These are phyloP conservation scores for Amauroascus verrucosus DNA, from an alignment of 2,329 filamentous ascomycete genomes.

Conservation along the genomic window DNA sequence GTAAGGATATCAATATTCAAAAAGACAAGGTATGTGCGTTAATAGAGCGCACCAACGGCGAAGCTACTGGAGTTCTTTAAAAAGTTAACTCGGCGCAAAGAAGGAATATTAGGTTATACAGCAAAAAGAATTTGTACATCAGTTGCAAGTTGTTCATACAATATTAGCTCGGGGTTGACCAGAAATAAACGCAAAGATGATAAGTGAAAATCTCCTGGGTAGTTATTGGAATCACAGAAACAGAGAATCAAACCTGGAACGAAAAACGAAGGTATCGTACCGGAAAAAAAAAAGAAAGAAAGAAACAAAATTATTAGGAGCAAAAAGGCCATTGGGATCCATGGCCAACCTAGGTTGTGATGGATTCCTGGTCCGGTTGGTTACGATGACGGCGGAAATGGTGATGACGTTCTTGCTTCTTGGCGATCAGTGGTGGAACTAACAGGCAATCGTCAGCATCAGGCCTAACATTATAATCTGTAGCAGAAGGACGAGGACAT, in stretches of 20 bases:
- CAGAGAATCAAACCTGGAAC: no score
- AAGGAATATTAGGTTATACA: neutral
- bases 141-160: neutral
- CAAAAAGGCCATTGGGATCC: neutral
- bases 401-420: neutral
- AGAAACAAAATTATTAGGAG: no score
- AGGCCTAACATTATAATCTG: neutral
- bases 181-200: neutral
- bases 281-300: neutral
- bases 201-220: neutral
- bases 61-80: no score
- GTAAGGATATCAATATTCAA: neutral
- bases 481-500: neutral
- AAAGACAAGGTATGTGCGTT: no score
- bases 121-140: neutral
- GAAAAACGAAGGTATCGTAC: neutral
- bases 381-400: conserved; percentile 1
- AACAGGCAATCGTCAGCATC: neutral
- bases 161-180: neutral
- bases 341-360: neutral
- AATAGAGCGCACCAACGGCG: no score
- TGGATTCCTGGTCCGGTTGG: neutral
- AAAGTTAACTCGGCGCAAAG: no score
- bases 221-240: neutral
- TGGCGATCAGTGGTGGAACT: conserved; percentile 6